Evolutionary conservation across 192 early-diverging fungal species (phyloP), one percentile per base, ranked within the genome.

Genomic region (Coemansia sp.): DNA sequence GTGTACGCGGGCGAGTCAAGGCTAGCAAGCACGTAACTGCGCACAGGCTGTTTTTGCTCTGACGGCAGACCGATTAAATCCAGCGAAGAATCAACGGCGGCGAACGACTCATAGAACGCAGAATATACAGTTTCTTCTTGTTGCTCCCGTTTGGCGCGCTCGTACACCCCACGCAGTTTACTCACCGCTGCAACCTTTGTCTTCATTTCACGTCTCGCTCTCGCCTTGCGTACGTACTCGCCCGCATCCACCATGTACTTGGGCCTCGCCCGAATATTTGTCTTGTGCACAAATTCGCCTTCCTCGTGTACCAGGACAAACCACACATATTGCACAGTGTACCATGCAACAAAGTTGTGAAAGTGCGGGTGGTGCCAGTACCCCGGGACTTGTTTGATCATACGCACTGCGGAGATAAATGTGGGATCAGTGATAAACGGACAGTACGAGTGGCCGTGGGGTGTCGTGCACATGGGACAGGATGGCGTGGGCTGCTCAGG

Each of bases 321-420:
- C 76, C 76, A 79, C n/a, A 73, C 24, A 12, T 73, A 69, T 64
- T 79, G 76, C 15, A 60, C 23, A 8, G 60, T 55, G 53, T 79
- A 79, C 76, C 76, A 79, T 6, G 10, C 22, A 12, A 67, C 41
- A 56, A 79, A 79, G 17, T 54, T 23, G 37, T 62, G 48, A 38
- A 56, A 79, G 7, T 58, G 12, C 22, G 32, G 52, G 14, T 56
- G 43, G 10, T 19, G 15, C 76, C 76, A 79, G 60, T 60, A 67
- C 2, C 25, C 19, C 0, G 41, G 39, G 2, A 69, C 11, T 5
- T 22, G n/a, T 19, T 58, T 63, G 38, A 69, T 10, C 21, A 21
- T 9, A 6, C 17, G 51, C 9, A 77, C 48, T 0, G 23, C 19
- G 11, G 23, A 24, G 8, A 59, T 45, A 14, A 77, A 67, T 14